phyloP scores from a whole-genome alignment of 2,329 filamentous ascomycete species.

The Colletotrichum godetiae region DNA sequence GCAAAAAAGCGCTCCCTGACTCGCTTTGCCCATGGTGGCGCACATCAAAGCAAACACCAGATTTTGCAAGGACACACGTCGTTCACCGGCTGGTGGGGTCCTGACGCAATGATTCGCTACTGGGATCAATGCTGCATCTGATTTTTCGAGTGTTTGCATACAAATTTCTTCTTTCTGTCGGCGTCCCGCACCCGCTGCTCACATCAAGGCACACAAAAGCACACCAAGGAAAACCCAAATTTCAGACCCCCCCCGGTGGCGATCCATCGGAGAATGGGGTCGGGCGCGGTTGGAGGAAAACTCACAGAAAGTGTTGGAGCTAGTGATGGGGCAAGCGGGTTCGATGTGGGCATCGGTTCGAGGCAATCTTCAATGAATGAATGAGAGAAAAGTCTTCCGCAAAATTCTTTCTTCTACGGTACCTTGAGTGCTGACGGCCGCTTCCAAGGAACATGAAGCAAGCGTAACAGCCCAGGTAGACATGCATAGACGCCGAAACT shows the following conservation, averaged over 20 bases:
- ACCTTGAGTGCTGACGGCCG: background rate
- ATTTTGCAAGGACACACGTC: background rate
- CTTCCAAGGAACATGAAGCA: background rate
- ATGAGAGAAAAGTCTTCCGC: constrained; percentile 4
- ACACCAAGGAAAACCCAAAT: background rate
- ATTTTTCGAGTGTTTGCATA: background rate
- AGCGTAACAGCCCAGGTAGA: background rate
- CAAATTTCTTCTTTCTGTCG: background rate
- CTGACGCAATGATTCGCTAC: constrained; percentile 17
- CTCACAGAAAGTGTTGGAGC: background rate
- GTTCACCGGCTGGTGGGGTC: background rate
- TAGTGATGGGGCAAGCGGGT: constrained; percentile 5
- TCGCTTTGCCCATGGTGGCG: background rate
- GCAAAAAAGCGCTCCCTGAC: background rate
- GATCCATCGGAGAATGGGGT: constrained; percentile 12
- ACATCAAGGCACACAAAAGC: background rate
- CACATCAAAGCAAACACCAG: background rate
- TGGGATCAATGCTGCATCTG: background rate
- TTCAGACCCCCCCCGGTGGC: background rate
- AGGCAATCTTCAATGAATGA: background rate
- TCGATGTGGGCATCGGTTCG: background rate
- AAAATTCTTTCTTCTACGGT: background rate
- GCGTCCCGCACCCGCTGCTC: background rate
- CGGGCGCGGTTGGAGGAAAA: background rate
- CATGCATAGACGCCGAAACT: background rate